Evolutionary conservation across 2,329 filamentous ascomycete species (phyloP).

Genomic region (Canariomyces notabilis): DNA sequence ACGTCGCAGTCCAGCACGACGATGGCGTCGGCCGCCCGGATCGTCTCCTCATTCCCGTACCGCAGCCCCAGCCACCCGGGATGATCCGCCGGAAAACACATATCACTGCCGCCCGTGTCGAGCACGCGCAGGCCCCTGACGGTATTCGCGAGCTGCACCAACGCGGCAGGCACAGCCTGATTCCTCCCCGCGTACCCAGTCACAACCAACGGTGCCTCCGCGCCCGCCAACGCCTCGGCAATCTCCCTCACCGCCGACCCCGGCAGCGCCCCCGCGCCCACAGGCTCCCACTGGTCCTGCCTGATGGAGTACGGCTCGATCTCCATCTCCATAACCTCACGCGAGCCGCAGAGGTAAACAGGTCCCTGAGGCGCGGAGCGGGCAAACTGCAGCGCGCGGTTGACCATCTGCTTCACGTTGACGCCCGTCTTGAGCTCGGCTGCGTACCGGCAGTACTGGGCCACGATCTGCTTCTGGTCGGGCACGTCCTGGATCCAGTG

Average conservation of each 20-base stretch:
- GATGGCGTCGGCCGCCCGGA: conserved; percentile 76
- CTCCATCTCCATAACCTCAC: conserved; percentile 83
- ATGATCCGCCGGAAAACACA: conserved; percentile 73
- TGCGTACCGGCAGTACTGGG: conserved; percentile 79
- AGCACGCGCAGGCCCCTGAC: conserved; percentile 66
- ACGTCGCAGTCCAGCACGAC: conserved; percentile 85
- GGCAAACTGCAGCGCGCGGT: conserved; percentile 77
- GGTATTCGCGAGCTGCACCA: conserved; percentile 63
- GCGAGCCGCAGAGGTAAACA: conserved; percentile 70
- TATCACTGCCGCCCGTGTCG: conserved; percentile 72
- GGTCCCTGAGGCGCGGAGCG: conserved; percentile 72
- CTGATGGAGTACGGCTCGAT: conserved; percentile 66
- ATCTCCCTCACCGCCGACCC: conserved; percentile 52
- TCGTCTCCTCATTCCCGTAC: conserved; percentile 68
- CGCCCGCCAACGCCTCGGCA: conserved; percentile 56
- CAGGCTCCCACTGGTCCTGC: conserved; percentile 64
- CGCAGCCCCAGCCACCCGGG: conserved; percentile 64
- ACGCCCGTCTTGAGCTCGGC: conserved; percentile 78
- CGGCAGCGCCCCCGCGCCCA: conserved; percentile 59
- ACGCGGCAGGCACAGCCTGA: conserved; percentile 52
- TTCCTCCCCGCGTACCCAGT: conserved; percentile 70
- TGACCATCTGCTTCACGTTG: conserved; percentile 87
- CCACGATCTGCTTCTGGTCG: conserved; percentile 50
- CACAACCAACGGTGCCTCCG: conserved; percentile 62
- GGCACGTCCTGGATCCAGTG: conserved; percentile 41